Base-by-base conservation (phyloP, 139 green algal genomes). In the Chlamydomonas applanata region DNA sequence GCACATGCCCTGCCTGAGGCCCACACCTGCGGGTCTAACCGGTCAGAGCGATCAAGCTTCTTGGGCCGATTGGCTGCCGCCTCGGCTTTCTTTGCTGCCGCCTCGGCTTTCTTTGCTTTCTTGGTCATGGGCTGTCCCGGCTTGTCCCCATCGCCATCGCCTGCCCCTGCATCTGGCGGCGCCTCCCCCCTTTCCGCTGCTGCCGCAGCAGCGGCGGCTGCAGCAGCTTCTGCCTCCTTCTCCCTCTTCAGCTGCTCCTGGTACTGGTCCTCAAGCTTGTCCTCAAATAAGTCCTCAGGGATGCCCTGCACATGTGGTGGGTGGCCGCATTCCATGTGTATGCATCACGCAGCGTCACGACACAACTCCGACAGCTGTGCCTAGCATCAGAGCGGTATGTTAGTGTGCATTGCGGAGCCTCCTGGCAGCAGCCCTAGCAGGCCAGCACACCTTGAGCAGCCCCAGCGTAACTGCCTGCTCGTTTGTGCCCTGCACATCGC, bases 391-490 rank as follows among this genome's bases (percentile, higher is more conserved):
- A n/a, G n/a, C n/a, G n/a, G n/a, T n/a, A n/a, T n/a, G n/a, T n/a
- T n/a, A n/a, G n/a, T n/a, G n/a, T n/a, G n/a, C n/a, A n/a, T n/a
- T n/a, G n/a, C n/a, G n/a, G n/a, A n/a, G n/a, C n/a, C n/a, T n/a
- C n/a, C n/a, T n/a, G n/a, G 40, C 40, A 49, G 11, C 40, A 49
- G 7, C 7, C 7, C 40, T 49, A 19, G 40, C 40, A 49, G 7
- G 40, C 4, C 69, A 20, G 17, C 71, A 1, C 53, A 84, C 82
- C 66, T 83, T 82, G 22, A 90, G 62, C 64, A 88, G 63, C 14
- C 75, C 75, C 57, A 91, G 74, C 40, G 79, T 61, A 0, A 91
- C 46, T 4, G 75, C 45, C 14, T 45, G 65, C 22, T 56, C 24
- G 61, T 89, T 89, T 17, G 79, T 83, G 35, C 69, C 60, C 0